phyloP scores from a whole-genome alignment of 1,139 yeast genomes.

The Hansenula sp. region DNA sequence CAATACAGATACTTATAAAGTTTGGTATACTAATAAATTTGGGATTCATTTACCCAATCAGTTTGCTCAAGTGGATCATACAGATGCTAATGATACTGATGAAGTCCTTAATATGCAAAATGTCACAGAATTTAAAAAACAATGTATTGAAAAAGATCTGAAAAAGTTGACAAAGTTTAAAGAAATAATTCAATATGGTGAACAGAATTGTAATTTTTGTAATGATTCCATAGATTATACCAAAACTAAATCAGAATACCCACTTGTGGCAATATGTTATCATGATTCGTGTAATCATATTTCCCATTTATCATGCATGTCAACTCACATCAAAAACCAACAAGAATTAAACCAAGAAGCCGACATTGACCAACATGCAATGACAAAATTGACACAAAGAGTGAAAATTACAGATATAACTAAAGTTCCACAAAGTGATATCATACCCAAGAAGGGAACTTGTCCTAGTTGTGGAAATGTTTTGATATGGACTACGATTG shows the following conservation, averaged over 20 bases:
- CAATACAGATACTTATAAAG: constrained; percentile 23
- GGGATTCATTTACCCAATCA: constrained; percentile 22
- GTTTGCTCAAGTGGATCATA: constrained; percentile 5
- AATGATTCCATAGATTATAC: constrained; percentile 29
- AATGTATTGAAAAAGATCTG: constrained; percentile 11
- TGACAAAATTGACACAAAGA: background rate
- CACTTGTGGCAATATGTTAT: constrained; percentile 35
- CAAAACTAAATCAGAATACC: constrained; percentile 20
- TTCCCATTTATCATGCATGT: constrained; percentile 43
- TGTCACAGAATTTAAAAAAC: constrained; percentile 22
- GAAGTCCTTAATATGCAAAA: constrained; percentile 16
- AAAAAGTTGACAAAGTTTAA: constrained; percentile 19
- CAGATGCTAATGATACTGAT: constrained; percentile 12
- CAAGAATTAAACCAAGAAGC: constrained; percentile 1
- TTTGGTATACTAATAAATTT: constrained; percentile 31
- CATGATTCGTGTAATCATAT: constrained; percentile 30
- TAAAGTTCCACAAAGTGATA: constrained; percentile 4
- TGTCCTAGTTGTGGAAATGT: constrained; percentile 37
- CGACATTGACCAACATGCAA: background rate
- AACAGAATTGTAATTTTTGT: constrained; percentile 30
- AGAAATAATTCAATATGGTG: constrained; percentile 22
- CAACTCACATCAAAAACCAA: constrained; percentile 21
- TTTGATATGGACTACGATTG: constrained; percentile 38
- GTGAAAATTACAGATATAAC: background rate
- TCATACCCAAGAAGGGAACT: constrained; percentile 36